Evolutionary conservation across 139 green algal species (phyloP).

Genomic region (Zygnema circumcarinatum): DNA sequence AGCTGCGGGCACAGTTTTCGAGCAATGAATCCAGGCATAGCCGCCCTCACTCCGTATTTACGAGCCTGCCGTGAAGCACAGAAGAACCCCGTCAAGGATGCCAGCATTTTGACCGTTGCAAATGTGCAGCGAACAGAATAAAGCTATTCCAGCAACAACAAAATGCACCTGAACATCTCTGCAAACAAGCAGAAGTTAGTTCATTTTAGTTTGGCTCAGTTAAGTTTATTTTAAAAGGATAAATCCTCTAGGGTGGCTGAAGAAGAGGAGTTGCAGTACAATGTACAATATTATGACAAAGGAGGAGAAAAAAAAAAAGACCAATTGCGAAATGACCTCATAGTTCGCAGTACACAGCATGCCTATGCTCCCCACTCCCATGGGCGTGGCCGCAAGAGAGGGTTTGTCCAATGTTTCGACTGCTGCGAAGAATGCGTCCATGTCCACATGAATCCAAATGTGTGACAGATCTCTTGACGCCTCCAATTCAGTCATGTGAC

Average conservation of each 20-base stretch:
- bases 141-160: no score
- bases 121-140: no score
- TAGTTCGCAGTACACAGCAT: constrained; percentile 71
- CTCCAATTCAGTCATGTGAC: constrained; percentile 63
- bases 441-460: constrained; percentile 87
- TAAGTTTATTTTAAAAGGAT: no score
- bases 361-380: constrained; percentile 62
- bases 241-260: no score
- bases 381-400: constrained; percentile 32
- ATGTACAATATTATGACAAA: no score
- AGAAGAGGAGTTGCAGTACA: no score
- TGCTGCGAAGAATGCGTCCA: constrained; percentile 91
- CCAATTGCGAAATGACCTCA: constrained; percentile 39
- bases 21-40: constrained; percentile 70
- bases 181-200: no score
- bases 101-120: no score
- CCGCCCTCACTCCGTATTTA: constrained; percentile 65
- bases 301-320: not conserved
- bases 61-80: constrained; percentile 49
- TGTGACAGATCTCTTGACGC: constrained; percentile 66
- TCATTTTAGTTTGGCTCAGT: no score
- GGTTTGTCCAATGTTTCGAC: constrained; percentile 57
- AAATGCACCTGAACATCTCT: no score
- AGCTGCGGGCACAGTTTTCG: constrained; percentile 63
- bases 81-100: no score